phyloP scores from a whole-genome alignment of 2,329 filamentous ascomycete species.

The Colletotrichum nymphaeae region DNA sequence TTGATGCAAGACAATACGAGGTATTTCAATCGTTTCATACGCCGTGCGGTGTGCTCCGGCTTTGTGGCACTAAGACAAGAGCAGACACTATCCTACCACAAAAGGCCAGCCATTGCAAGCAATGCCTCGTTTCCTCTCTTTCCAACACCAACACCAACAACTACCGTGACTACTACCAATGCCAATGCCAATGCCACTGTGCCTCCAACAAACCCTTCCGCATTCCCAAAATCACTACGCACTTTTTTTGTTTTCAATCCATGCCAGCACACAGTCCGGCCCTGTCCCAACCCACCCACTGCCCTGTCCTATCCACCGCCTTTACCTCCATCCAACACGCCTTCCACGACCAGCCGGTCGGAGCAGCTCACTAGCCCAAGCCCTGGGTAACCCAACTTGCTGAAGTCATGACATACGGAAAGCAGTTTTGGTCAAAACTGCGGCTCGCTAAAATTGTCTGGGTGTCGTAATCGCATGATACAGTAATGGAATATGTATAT shows the following conservation, averaged over 20 bases:
- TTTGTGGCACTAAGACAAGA: slow-evolving; percentile 8
- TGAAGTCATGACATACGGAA: slow-evolving; percentile 17
- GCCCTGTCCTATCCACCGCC: not conserved
- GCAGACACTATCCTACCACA: slow-evolving; percentile 29
- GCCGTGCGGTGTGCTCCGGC: slow-evolving; percentile 15
- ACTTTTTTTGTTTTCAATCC: not conserved
- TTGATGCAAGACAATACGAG: not conserved
- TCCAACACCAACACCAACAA: not conserved
- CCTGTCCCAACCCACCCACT: not conserved
- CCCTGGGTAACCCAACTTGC: not conserved
- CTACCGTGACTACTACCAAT: not conserved
- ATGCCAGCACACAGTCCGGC: not conserved
- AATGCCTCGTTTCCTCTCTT: not conserved
- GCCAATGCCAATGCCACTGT: too few species aligned
- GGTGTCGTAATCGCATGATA: slow-evolving; percentile 33
- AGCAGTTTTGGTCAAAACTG: not conserved
- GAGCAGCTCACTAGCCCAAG: not conserved
- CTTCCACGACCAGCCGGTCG: not conserved
- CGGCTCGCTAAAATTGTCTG: slow-evolving; percentile 22
- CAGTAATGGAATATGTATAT: slow-evolving; percentile 30
- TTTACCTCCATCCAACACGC: not conserved
- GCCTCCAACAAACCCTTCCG: too few species aligned
- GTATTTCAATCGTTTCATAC: not conserved
- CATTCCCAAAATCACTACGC: not conserved
- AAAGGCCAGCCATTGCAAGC: not conserved